Evolutionary conservation across 257 asterid genomes (phyloP).

Genomic region (Solanum lycopersicoides): DNA sequence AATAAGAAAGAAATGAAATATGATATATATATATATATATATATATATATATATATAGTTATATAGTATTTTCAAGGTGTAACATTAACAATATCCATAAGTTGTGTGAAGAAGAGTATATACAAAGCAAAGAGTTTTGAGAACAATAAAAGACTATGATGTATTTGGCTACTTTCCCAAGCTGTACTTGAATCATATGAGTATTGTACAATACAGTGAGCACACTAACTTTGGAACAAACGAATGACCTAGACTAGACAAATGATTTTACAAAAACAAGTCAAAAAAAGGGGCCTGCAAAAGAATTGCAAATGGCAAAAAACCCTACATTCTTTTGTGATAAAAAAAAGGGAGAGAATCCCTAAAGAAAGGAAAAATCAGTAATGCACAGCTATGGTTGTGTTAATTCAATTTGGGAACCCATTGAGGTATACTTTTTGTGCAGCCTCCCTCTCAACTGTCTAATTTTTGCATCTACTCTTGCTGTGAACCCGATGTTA

Average conservation of each 20-base stretch:
- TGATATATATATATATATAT: not conserved
- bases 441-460: conserved; percentile 65
- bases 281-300: conserved; percentile 4
- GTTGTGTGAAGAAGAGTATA: not conserved
- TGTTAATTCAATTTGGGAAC: not conserved
- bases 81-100: not conserved
- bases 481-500: conserved; percentile 78
- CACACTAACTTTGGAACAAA: not conserved
- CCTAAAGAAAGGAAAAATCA: not conserved
- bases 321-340: conserved; percentile 6
- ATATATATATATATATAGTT: no score
- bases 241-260: conserved; percentile 22
- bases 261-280: conserved; percentile 7
- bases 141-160: not conserved
- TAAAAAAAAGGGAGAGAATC: not conserved
- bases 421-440: conserved; percentile 51
- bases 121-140: not conserved
- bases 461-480: conserved; percentile 90
- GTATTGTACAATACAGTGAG: not conserved
- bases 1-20: not conserved
- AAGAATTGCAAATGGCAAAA: conserved; percentile 3
- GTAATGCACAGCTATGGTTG: not conserved
- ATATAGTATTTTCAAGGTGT: not conserved
- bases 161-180: not conserved
- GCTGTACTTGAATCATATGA: not conserved